Base-by-base conservation (phyloP, 2,329 filamentous ascomycete species). In the Botrytis pseudocinerea region DNA sequence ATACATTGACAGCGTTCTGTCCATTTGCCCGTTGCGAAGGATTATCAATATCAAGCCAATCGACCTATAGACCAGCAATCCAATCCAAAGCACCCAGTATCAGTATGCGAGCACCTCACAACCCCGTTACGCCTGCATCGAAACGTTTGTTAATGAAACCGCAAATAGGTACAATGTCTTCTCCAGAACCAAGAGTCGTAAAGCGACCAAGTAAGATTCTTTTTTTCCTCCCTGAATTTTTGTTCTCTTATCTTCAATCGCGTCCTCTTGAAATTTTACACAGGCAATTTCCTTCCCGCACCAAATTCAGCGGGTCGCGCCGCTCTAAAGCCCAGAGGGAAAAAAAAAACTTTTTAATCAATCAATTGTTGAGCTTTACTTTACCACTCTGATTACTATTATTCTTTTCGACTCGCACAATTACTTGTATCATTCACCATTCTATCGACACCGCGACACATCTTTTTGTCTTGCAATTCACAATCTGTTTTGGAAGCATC, bases 191-290 rank as follows among this genome's bases (percentile, higher is more conserved):
- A 60, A 72, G 78, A 46, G 75, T 74, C 25, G 74, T 80, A 14
- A 81, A 81, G 75, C 76, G 79, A 64, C 77, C 76, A 76, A 80
- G 79, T 81, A 78, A 79, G 79, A 75, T 59, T n/a, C 46, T 57
- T 38, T 72, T 54, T 51, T 38, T 64, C 35, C 32, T 42, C 16
- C 16, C 14, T 18, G 2, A 54, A 18, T 32, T 40, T 54, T 54
- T 35, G 46, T 57, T 42, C 32, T 38, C 12, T n/a, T 70, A 22
- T 42, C 60, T 44, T 54, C 32, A 20, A 12, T 51, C 48, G 18
- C n/a, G 42, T 28, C 42, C 44, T 60, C 46, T 28, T 63, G 18
- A 68, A 48, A 68, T 46, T 59, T 57, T 48, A 40, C 42, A 32
- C 22, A 20, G 14, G 61, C 48, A 38, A 66, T 71, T 54, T 59